Conservation (phyloP, 1,139 yeast species). For the Geotrichum bryndzae region DNA sequence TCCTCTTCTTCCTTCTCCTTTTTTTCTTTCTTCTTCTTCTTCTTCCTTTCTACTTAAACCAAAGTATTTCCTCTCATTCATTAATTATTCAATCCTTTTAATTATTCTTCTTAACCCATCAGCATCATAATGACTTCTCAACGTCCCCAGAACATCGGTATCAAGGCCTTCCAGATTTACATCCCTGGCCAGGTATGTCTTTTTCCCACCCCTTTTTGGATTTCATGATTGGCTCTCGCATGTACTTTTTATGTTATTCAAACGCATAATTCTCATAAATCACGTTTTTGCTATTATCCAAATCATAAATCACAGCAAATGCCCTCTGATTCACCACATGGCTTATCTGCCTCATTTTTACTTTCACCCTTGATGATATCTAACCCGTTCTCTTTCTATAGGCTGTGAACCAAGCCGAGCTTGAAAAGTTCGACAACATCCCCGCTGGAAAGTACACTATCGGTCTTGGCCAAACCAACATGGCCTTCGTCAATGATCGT, state of each 20-base stretch:
- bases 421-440: conserved; percentile 79
- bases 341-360: neutral
- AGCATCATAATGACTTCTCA: conserved; percentile 29
- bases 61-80: neutral
- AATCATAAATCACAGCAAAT: neutral
- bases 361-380: neutral
- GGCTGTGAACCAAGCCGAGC: conserved; percentile 82
- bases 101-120: neutral
- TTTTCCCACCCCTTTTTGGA: neutral
- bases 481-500: conserved; percentile 95
- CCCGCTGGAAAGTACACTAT: conserved; percentile 95
- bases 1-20: neutral
- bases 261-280: neutral
- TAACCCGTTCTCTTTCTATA: conserved; percentile 24
- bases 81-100: neutral
- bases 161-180: conserved; percentile 91
- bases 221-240: neutral
- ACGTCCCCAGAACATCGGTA: conserved; percentile 78
- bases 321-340: neutral
- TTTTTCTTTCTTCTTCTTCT: neutral
- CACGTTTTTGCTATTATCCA: neutral
- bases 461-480: conserved; percentile 96
- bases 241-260: neutral
- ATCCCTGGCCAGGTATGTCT: conserved; percentile 59
- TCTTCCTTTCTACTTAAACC: neutral